Evolutionary conservation across 495 filamentous ascomycete genomes (phyloP), one percentile per base, ranked within the genome.

Genomic region (Penicillium angulare): DNA sequence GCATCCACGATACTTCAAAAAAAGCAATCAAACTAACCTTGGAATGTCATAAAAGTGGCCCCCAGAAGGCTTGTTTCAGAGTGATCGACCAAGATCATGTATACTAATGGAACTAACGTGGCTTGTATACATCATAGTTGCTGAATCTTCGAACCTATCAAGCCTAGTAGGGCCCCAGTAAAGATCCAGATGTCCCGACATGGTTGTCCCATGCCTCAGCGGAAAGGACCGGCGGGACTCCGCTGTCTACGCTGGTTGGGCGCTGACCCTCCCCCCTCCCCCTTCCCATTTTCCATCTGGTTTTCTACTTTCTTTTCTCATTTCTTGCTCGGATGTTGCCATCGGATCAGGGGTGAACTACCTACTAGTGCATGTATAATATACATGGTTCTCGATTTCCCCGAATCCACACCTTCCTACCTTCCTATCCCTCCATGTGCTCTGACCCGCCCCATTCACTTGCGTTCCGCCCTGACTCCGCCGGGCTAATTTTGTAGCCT

Each of bases 201-300:
- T 21, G 24, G 41, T 7, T 31, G 23, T 15, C 4, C 26, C 41
- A 38, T 24, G 21, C 33, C 33, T 48, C 63, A 60, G 67, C 67
- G 67, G 67, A 72, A 61, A 40, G 50, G 50, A 42, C 61, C 62
- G 61, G 67, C 64, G 65, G 69, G 69, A 70, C 64, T 66, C 63
- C 67, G 66, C 65, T 60, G 50, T 39, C 50, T 47, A 50, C 41
- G 24, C 16, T 24, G 36, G 38, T 24, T 31, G 27, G 27, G 13
- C n/a, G n/a, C n/a, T n/a, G n/a, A n/a, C n/a, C n/a, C n/a, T n/a
- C n/a, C n/a, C n/a, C n/a, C n/a, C n/a, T n/a, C n/a, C n/a, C n/a
- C n/a, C n/a, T n/a, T n/a, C n/a, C n/a, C n/a, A n/a, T n/a, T n/a
- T n/a, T n/a, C n/a, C n/a, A n/a, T n/a, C n/a, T 31, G 27, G 27